Evolutionary conservation across 768 basidiomycete species (phyloP), one percentile per base, ranked within the genome.

Genomic region (Cystobasidium tubakii): DNA sequence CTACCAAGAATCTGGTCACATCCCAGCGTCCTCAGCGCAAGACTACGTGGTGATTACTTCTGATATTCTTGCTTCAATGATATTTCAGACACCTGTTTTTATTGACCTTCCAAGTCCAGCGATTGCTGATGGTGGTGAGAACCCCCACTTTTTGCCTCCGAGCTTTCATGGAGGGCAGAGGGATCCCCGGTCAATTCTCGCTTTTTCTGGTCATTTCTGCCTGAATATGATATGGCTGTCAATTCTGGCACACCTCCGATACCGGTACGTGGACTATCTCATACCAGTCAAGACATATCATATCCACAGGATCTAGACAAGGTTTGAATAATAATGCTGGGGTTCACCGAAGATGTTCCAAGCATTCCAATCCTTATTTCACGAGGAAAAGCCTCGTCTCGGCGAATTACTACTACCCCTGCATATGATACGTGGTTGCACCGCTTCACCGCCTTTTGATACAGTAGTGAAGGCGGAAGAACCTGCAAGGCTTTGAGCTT

Each of bases 81-180:
- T 21, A n/a, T 9, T 50, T 50, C 46, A 9, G 46, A 50, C 46
- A 50, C n/a, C n/a, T 4, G 46, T 50, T 50, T 50, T n/a, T 21
- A 17, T 19, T n/a, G 15, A 50, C 46, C 12, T 50, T 50, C 15
- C 12, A 50, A 50, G 39, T 39, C 39, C 21, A 50, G 12, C 46
- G 46, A 50, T n/a, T 50, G n/a, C 39, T 39, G n/a, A 50, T 50
- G 21, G 9, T 50, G 7, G 46, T n/a, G 21, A 50, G 46, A 12
- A 6, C 46, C 46, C 46, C 46, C 46, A 50, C 46, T 50, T 50
- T 50, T 50, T 50, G 46, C 46, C 46, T 50, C 46, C 46, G 46
- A 50, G 7, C 10, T 21, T 50, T 50, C 46, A n/a, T 21, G 46
- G 15, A 50, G n/a, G 21, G n/a, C n/a, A 17, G 15, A 50, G 15